phyloP scores from a whole-genome alignment of 2,329 filamentous ascomycete species.

The Cladosporium sp. region DNA sequence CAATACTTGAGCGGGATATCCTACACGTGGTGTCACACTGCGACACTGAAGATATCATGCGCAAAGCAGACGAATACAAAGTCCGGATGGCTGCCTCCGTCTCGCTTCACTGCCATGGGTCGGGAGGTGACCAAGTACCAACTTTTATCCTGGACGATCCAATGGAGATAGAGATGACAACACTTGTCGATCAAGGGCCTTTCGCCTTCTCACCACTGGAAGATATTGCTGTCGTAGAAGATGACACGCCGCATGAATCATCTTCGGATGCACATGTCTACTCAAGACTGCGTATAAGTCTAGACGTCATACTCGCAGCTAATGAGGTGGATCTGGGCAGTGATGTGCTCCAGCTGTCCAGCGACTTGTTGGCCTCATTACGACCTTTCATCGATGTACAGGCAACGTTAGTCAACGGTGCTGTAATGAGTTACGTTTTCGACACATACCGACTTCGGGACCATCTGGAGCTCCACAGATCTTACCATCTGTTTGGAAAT shows the following conservation, averaged over 20 bases:
- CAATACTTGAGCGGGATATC: neutral
- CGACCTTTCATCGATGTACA: constrained; percentile 70
- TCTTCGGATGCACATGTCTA: neutral
- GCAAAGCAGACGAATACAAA: constrained; percentile 6
- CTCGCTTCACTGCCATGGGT: neutral
- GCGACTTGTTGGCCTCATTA: constrained; percentile 15
- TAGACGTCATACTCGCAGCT: neutral
- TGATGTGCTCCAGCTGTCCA: neutral
- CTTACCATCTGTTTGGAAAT: constrained; percentile 82
- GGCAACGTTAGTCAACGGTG: constrained; percentile 72
- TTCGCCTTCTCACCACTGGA: neutral
- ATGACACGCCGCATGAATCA: neutral
- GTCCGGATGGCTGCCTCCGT: neutral
- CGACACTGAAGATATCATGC: neutral
- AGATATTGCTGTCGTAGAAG: neutral
- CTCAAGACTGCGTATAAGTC: neutral
- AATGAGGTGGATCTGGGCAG: neutral
- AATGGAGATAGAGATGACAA: neutral
- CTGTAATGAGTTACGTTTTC: constrained; percentile 76
- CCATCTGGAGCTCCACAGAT: constrained; percentile 73
- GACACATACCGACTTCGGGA: constrained; percentile 67
- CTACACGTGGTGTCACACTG: neutral
- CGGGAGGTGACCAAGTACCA: neutral
- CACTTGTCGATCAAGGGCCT: neutral
- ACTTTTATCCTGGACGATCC: neutral